Evolutionary conservation across 1,284 basidiomycete genomes (phyloP), one percentile per base, ranked within the genome.

Genomic region (Ganoderma lingzhi): DNA sequence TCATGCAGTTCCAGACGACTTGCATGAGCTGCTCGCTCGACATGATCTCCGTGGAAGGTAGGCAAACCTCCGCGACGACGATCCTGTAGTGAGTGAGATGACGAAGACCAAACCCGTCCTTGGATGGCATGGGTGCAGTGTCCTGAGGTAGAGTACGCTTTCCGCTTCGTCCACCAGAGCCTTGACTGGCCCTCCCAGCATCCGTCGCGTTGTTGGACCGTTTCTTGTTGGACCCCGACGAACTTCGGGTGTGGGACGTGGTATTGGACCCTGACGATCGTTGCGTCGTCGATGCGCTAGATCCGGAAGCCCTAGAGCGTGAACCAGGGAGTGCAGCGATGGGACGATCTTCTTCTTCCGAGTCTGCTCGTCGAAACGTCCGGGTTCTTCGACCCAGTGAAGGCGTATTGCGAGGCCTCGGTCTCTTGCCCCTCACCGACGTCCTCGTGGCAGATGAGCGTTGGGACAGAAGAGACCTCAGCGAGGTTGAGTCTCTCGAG

Each of bases 61-160:
- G 39, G 63, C 70, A 71, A 3, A 71, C 65, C 32, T 71, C 70
- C 4, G 63, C 30, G 10, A 69, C 70, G 10, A 59, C 67, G 39
- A 71, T 59, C 30, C 70, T 65, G 37, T 63, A 66, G 59, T 71
- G 70, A 8, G 60, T 41, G 41, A 62, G 9, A 37, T 66, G 64
- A 4, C 63, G 66, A 17, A 63, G 45, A 5, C 65, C 53, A 19
- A n/a, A 30, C 14, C 59, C 51, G 19, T 45, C 30, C n/a, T 51
- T 32, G n/a, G n/a, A 35, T 12, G 6, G 12, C 6, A 19, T 10
- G 4, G 37, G 8, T 2, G 53, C 23, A 1, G 35, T 6, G 8
- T 64, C 51, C 12, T 39, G 19, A 12, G 55, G 39, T 12, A 12
- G 56, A n/a, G 32, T 4, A 59, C 32, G 56, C n/a, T 59, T 59